A percentile compares a stretch with the other conserved stretches of the same genome.
These are phyloP conservation scores for Aspergillus flavus DNA, from an alignment of 2,329 filamentous ascomycete species.

Conservation along the genomic window DNA sequence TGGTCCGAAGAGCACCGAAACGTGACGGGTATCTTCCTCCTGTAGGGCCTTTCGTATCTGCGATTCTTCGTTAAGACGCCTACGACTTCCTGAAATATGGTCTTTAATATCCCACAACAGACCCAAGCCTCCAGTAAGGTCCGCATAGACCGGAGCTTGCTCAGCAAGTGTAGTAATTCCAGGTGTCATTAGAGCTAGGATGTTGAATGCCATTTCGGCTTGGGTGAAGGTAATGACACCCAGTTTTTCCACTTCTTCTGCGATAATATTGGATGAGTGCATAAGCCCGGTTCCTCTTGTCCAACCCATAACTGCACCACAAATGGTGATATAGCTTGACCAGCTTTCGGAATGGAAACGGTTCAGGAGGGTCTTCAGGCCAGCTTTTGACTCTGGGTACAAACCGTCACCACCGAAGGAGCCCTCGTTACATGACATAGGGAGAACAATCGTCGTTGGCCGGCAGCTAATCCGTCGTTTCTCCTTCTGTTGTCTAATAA, in stretches of 20 bases:
- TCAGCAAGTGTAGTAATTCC: conserved; percentile 34
- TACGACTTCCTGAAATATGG: conserved; percentile 24
- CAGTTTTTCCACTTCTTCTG: conserved; percentile 40
- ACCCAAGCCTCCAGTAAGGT: conserved; percentile 43
- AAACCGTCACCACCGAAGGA: conserved; percentile 48
- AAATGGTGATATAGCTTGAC: conserved; percentile 40
- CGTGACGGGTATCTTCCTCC: conserved; percentile 22
- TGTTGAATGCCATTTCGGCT: conserved; percentile 46
- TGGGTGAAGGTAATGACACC: conserved; percentile 46
- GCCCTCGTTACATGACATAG: conserved; percentile 50
- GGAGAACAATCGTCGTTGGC: conserved; percentile 45
- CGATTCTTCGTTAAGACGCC: conserved; percentile 19
- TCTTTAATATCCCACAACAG: conserved; percentile 31
- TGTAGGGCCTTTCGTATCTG: conserved; percentile 26
- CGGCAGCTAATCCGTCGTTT: conserved; percentile 26
- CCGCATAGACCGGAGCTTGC: conserved; percentile 39
- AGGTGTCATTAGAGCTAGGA: conserved; percentile 39
- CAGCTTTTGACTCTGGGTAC: conserved; percentile 50
- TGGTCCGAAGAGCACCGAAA: conserved; percentile 3
- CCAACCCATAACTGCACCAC: conserved; percentile 50
- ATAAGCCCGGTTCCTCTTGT: conserved; percentile 50
- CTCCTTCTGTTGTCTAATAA: conserved; percentile 25
- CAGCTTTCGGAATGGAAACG: conserved; percentile 23
- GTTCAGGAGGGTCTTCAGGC: conserved; percentile 28
- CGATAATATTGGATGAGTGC: conserved; percentile 45